These are phyloP conservation scores for Metschnikowia aberdeeniae DNA, from an alignment of 805 yeast species.

Conservation along the genomic window DNA sequence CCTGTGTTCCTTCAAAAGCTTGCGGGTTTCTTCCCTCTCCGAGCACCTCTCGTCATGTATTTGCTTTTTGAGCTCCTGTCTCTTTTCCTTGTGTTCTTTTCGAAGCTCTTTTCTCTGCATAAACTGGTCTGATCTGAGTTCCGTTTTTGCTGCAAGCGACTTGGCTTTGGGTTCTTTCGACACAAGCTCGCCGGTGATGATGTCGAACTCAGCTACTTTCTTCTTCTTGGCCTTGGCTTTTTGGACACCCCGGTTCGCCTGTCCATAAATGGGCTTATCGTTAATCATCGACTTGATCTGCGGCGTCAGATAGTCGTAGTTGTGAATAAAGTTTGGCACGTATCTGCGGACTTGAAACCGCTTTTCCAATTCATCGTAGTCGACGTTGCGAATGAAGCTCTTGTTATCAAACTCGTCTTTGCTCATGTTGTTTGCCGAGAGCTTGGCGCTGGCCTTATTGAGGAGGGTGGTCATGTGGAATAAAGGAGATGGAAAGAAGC, in stretches of 20 bases:
- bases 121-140: not conserved
- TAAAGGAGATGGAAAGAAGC: not conserved
- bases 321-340: conserved; percentile 37
- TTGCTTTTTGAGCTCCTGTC: not conserved
- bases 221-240: conserved; percentile 4
- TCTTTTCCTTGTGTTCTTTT: conserved; percentile 3
- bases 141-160: not conserved
- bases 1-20: conserved; percentile 9
- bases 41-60: not conserved
- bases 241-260: conserved; percentile 28
- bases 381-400: conserved; percentile 23
- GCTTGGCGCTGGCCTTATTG: conserved; percentile 7
- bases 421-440: not conserved
- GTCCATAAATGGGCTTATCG: conserved; percentile 39
- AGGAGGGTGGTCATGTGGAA: conserved; percentile 10
- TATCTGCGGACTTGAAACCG: conserved; percentile 35
- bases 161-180: not conserved
- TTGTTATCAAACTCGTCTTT: conserved; percentile 6
- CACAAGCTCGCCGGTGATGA: conserved; percentile 8
- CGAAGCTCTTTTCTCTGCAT: conserved; percentile 3
- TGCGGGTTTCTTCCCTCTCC: conserved; percentile 9
- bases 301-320: conserved; percentile 35
- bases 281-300: conserved; percentile 28
- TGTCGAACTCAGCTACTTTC: conserved; percentile 8
- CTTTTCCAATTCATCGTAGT: conserved; percentile 35